Percentiles rank a stretch among this genome's conserved stretches.
phyloP scores from a whole-genome alignment of 2,329 filamentous ascomycete genomes.

The Aspergillus intermedius region DNA sequence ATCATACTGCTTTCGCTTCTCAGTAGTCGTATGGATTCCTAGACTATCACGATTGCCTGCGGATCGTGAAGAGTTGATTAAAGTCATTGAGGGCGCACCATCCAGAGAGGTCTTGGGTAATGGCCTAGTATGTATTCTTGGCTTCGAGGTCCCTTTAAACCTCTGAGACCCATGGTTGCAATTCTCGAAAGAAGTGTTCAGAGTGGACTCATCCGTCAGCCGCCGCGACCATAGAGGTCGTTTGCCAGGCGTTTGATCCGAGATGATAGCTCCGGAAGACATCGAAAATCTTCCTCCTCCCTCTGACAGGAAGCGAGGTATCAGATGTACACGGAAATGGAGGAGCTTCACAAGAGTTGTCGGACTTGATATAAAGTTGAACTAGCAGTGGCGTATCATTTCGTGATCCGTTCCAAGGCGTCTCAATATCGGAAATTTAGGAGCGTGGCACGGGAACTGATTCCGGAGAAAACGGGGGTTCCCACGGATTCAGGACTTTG shows the following conservation, averaged over 20 bases:
- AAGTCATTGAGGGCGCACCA: slow-evolving; percentile 38
- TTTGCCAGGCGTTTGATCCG: slow-evolving; percentile 7
- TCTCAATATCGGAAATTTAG: background rate
- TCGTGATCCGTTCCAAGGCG: background rate
- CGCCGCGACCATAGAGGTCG: slow-evolving; percentile 5
- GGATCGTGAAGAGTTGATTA: slow-evolving; percentile 51
- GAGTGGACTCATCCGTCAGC: slow-evolving; percentile 4
- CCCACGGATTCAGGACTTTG: background rate
- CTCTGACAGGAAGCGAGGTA: slow-evolving; percentile 1
- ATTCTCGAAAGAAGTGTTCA: slow-evolving; percentile 10
- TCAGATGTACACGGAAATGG: background rate
- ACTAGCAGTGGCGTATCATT: slow-evolving; percentile 4
- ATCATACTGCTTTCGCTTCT: slow-evolving; percentile 31
- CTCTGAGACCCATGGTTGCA: slow-evolving; percentile 15
- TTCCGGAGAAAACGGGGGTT: background rate
- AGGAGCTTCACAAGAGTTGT: background rate
- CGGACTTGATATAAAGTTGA: slow-evolving; percentile 1
- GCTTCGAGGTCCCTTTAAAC: slow-evolving; percentile 14
- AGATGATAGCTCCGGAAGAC: slow-evolving; percentile 7
- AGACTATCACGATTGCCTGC: slow-evolving; percentile 52
- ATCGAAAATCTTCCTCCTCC: slow-evolving; percentile 7
- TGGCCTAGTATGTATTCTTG: slow-evolving; percentile 47
- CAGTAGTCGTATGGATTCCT: slow-evolving; percentile 43
- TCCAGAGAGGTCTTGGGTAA: slow-evolving; percentile 47
- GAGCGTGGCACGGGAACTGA: slow-evolving; percentile 1